These are phyloP conservation scores for Thelonectria olida DNA, from an alignment of 2,329 filamentous ascomycete genomes.

Conservation along the genomic window DNA sequence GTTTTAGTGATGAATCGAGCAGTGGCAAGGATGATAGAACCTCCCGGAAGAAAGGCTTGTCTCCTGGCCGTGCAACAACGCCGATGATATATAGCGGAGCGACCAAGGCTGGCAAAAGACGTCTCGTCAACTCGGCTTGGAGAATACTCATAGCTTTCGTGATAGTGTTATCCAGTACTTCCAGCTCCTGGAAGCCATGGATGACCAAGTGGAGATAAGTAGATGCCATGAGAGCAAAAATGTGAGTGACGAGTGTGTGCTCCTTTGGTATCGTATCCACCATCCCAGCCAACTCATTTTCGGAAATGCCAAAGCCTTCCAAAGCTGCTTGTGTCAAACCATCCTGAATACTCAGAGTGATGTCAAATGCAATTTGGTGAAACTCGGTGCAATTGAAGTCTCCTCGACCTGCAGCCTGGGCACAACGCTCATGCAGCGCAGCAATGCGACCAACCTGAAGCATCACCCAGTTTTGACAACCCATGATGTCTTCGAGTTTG, in stretches of 20 bases:
- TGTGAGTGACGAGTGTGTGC: background rate
- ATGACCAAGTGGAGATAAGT: slow-evolving; percentile 4
- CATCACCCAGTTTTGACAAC: slow-evolving; percentile 6
- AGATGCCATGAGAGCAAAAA: background rate
- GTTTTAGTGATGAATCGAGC: background rate
- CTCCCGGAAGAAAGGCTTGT: background rate
- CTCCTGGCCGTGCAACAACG: background rate
- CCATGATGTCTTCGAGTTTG: slow-evolving; percentile 11
- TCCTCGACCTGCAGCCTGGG: background rate
- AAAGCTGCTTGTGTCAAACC: background rate
- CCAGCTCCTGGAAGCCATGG: background rate
- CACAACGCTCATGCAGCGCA: background rate
- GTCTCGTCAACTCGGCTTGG: background rate
- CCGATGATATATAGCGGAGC: slow-evolving; percentile 3
- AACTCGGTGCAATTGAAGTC: background rate
- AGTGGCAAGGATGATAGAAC: background rate
- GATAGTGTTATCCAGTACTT: background rate
- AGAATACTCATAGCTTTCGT: background rate
- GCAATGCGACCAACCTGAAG: background rate
- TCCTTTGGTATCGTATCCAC: background rate
- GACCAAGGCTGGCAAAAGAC: background rate
- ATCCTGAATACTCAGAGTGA: background rate
- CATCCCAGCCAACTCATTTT: background rate
- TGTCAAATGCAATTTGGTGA: background rate
- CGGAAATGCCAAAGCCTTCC: background rate